These are phyloP conservation scores for Apiospora pterosperma DNA, from an alignment of 2,329 filamentous ascomycete species.

Conservation along the genomic window DNA sequence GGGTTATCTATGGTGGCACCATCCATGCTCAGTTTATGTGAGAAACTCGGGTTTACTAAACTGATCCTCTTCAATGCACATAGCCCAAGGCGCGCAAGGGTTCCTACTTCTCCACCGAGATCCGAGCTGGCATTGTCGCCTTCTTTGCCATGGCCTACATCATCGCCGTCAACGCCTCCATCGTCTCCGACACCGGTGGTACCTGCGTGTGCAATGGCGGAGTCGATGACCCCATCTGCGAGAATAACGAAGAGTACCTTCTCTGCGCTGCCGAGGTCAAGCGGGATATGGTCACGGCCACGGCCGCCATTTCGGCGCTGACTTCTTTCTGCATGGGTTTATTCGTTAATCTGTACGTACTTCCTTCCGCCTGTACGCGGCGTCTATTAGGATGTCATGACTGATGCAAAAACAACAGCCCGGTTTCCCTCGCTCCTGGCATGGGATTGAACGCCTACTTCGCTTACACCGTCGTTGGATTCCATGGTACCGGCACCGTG, in stretches of 20 bases:
- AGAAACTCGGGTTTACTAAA: constrained; percentile 4
- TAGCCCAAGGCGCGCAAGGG: constrained; percentile 69
- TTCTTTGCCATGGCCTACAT: constrained; percentile 64
- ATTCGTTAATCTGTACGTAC: constrained; percentile 66
- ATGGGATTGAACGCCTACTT: constrained; percentile 90
- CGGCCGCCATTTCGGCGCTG: constrained; percentile 76
- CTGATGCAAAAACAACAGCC: constrained; percentile 30
- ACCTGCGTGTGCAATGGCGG: constrained; percentile 68
- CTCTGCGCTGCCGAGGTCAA: constrained; percentile 64
- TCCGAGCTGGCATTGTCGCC: constrained; percentile 77
- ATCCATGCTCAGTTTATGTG: neutral
- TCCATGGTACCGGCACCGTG: constrained; percentile 68
- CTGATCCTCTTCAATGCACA: constrained; percentile 5
- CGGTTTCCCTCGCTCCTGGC: constrained; percentile 68
- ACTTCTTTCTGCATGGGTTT: constrained; percentile 82
- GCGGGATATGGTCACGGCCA: constrained; percentile 79
- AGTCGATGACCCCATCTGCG: constrained; percentile 50
- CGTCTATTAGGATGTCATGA: neutral
- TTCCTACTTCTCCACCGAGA: constrained; percentile 77
- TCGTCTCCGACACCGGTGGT: constrained; percentile 34
- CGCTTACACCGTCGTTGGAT: constrained; percentile 69
- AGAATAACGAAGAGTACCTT: constrained; percentile 54
- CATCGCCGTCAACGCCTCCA: constrained; percentile 27
- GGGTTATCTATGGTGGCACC: neutral
- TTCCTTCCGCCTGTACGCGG: no score